Conservation (phyloP, 176 grass and related monocot genomes). For the Calamus simplicifolius region DNA sequence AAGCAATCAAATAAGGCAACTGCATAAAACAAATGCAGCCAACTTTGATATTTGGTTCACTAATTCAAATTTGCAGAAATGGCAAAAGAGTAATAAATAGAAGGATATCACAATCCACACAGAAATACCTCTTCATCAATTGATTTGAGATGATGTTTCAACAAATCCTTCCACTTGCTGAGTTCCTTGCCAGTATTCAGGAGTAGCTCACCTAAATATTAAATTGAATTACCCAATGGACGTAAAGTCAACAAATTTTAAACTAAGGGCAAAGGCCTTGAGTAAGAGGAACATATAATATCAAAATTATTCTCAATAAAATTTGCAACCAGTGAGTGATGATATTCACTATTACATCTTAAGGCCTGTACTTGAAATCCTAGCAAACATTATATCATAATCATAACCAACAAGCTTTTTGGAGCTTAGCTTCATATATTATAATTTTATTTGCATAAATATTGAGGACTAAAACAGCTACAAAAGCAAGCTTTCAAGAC, state of each 20-base stretch:
- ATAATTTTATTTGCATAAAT: too few species aligned
- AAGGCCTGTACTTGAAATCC: too few species aligned
- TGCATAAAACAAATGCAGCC: too few species aligned
- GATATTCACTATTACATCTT: too few species aligned
- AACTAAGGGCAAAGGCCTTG: background rate
- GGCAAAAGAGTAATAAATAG: background rate
- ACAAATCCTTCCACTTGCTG: constrained; percentile 70
- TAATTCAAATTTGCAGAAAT: background rate
- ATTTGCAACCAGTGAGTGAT: too few species aligned
- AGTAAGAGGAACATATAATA: background rate
- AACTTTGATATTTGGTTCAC: background rate
- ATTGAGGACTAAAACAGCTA: too few species aligned
- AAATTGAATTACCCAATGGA: background rate
- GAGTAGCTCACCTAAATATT: constrained; percentile 44
- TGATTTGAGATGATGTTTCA: constrained; percentile 68
- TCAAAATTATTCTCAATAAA: background rate
- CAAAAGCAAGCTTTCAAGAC: too few species aligned
- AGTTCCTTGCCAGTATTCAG: constrained; percentile 41
- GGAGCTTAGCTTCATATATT: too few species aligned
- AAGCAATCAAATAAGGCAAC: too few species aligned
- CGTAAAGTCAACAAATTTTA: constrained; percentile 1
- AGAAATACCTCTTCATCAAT: constrained; percentile 76
- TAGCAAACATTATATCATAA: too few species aligned
- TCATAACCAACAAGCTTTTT: too few species aligned
- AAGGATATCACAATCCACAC: background rate